phyloP scores from a whole-genome alignment of 257 asterid species.

The Solanum clarkiae region DNA sequence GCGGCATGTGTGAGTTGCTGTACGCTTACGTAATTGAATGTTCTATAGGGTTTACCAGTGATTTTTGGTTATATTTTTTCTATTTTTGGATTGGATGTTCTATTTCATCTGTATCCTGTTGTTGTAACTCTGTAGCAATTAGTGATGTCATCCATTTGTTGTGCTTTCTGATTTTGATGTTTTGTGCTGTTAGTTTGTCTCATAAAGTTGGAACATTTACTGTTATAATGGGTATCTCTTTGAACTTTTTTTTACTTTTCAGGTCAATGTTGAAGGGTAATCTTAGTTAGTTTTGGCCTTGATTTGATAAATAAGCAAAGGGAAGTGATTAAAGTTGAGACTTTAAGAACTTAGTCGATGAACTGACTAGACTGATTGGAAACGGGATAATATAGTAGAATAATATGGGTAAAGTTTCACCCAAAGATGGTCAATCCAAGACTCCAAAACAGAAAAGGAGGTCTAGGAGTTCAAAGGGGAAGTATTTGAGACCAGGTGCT shows the following conservation, averaged over 20 bases:
- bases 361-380: not conserved
- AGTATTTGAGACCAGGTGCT: slow-evolving; percentile 81
- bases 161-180: not conserved
- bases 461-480: slow-evolving; percentile 28
- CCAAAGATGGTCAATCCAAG: slow-evolving; percentile 37
- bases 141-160: not conserved
- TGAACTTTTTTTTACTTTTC: not conserved
- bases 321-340: not conserved
- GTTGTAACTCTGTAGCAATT: not conserved
- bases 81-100: not conserved
- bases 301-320: not conserved
- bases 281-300: not conserved
- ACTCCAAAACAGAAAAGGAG: slow-evolving; percentile 45
- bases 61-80: not conserved
- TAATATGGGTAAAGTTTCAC: slow-evolving; percentile 26
- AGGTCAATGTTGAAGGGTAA: not conserved
- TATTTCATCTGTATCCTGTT: not conserved
- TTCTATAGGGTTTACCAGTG: not conserved
- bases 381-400: not conserved
- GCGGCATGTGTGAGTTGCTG: not conserved
- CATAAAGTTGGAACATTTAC: not conserved
- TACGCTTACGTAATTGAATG: not conserved
- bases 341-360: not conserved
- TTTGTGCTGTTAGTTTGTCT: not conserved
- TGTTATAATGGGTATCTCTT: not conserved